Base-by-base conservation (phyloP, 2,329 filamentous ascomycete genomes). In the Daldinia sp. region DNA sequence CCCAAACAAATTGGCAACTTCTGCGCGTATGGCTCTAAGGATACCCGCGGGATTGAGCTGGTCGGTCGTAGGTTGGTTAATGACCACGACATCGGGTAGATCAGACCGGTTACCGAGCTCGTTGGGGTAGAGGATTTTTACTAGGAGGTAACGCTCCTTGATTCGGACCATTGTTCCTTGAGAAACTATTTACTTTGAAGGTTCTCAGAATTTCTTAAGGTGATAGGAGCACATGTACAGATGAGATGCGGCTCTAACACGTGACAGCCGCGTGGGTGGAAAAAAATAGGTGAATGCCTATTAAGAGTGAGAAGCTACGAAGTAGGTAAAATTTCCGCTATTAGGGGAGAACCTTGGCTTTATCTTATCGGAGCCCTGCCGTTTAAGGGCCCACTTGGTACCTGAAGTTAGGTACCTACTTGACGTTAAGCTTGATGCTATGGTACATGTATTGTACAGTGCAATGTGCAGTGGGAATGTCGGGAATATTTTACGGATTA, bases 141-240 rank as follows among this genome's bases (percentile, higher is more conserved):
- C 89, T n/a, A 98, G 89, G 18, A 99, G 88, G 80, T 99, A 99
- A 75, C 96, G 91, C 81, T 97, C 92, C 82, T 99, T 99, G 74
- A 98, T 89, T 78, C 96, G 93, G 67, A 99, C 96, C 96, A 99
- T 98, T 55, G 48, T 82, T 73, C 28, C 23, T 30, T 60, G 18
- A 41, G 18, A 23, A n/a, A 37, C 7, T 28, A 62, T 57, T 10
- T 9, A 33, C 3, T 37, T 42, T 28, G 13, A 6, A 20, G 18
- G 23, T 1, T 37, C 35, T 61, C 35, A 9, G 30, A 51, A 18
- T 23, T 12, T 2, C 6, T 30, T 4, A 30, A 15, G 39, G 10
- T 30, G 23, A 60, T 35, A 46, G 26, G 18, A 53, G 20, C 10
- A 20, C 4, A 42, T 26, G 37, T 26, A 9, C 9, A 42, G 13